Evolutionary conservation across 2,329 filamentous ascomycete species (phyloP).

Genomic region (Colletotrichum paranaense): DNA sequence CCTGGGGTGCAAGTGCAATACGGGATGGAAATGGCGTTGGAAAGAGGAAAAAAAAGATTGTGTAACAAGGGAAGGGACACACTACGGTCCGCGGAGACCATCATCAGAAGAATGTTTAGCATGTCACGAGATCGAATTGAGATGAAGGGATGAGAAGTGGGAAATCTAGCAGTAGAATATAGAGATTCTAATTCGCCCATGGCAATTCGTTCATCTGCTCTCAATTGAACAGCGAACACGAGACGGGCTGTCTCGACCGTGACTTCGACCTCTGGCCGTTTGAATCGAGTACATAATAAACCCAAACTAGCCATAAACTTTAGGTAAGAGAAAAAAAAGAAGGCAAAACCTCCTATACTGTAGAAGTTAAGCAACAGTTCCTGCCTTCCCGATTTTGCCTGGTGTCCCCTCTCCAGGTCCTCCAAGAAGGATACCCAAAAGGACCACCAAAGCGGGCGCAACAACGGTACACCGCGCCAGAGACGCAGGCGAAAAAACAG

Average conservation of each 20-base stretch:
- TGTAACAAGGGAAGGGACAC: conserved; percentile 11
- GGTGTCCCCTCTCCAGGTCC: not conserved
- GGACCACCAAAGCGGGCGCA: not conserved
- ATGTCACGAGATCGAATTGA: not conserved
- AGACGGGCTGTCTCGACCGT: not conserved
- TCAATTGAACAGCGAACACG: conserved; percentile 2
- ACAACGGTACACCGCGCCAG: conserved; percentile 4
- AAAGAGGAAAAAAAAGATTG: not conserved
- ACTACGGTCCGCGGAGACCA: not conserved
- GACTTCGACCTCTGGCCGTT: not conserved
- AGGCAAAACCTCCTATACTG: not conserved
- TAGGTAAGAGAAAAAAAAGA: conserved; percentile 9
- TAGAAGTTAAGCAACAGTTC: not conserved
- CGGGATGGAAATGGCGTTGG: not conserved
- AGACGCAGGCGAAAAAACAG: not conserved
- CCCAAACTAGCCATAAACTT: not conserved
- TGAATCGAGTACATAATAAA: not conserved
- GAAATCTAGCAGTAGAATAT: not conserved
- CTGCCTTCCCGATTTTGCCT: conserved; percentile 25
- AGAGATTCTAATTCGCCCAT: not conserved
- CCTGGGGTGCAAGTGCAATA: not conserved
- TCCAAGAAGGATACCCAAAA: not conserved
- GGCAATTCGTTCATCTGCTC: not conserved
- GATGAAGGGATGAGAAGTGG: not conserved
- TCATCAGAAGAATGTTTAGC: not conserved